Base-by-base conservation (phyloP, 768 basidiomycete genomes). In the Crassisporium funariophilum region DNA sequence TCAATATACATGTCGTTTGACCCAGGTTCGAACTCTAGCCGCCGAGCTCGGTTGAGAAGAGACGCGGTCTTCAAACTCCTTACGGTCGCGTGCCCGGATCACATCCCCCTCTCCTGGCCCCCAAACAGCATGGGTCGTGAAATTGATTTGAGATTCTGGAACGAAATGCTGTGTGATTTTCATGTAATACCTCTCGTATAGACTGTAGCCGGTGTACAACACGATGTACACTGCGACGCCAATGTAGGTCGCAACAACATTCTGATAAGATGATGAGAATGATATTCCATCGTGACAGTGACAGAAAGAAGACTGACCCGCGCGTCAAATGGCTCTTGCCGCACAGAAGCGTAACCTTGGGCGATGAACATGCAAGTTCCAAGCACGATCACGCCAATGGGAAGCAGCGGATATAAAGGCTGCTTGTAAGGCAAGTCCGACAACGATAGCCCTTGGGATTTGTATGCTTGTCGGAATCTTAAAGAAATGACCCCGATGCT, bases 381-480 rank as follows among this genome's bases (percentile, higher is more conserved):
- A 8, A 83, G 69, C 6, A 77, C 57, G 47, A 85, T 49, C 16
- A 82, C 76, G 5, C 71, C 62, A 16, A 78, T 46, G 13, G 82
- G 77, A 1, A 85, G 58, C n/a, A 76, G 35, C 2, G 82, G 79
- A 50, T 72, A 81, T 35, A 81, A 48, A 4, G 81, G 79, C 41
- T 84, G 81, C 2, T 52, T 62, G 62, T 82, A 86, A 0, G 83
- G 83, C 13, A 85, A 63, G 58, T 85, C 83, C 2, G 65, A 62
- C 7, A 82, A 63, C 1, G 64, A 56, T 46, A 77, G 71, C 15
- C 77, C 77, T 39, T 82, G 82, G 0, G 73, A 74, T 35, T 58
- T 63, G 69, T 81, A 86, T 3, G 82, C 84, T n/a, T 60, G 55
- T 17, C 83, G 76, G 70, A 88, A 87, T 22, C 83, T 79, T 25